phyloP scores from a whole-genome alignment of 2,329 filamentous ascomycete genomes.

The Fusarium denticulatum region DNA sequence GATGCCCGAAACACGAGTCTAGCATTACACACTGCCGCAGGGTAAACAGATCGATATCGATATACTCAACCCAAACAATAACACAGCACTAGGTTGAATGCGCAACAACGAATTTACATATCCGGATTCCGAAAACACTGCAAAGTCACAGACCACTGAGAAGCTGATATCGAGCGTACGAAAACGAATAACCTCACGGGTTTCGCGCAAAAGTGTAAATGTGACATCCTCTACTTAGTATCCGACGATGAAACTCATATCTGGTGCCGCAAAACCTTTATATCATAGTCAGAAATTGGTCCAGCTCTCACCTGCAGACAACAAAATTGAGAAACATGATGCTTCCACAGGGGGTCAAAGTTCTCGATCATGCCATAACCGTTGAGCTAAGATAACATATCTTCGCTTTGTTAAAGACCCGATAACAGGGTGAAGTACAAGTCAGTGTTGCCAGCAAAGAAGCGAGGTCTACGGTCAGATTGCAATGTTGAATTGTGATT shows the following conservation, averaged over 20 bases:
- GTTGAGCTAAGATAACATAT: not conserved
- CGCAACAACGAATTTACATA: not conserved
- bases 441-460: not conserved
- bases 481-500: constrained; percentile 18
- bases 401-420: not conserved
- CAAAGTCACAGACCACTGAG: not conserved
- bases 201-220: not conserved
- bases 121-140: not conserved
- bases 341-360: not conserved
- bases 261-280: not conserved
- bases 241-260: not conserved
- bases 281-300: not conserved
- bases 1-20: not conserved
- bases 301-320: not conserved
- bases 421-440: not conserved
- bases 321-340: constrained; percentile 9
- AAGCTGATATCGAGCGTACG: not conserved
- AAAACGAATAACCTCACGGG: not conserved
- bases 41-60: not conserved
- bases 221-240: not conserved
- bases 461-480: not conserved
- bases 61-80: no score
- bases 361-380: not conserved
- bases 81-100: not conserved
- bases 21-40: not conserved